Percentiles rank a stretch among this genome's conserved stretches.
Conservation (phyloP, 2,329 filamentous ascomycete genomes). For the Paecilomyces formosus region DNA sequence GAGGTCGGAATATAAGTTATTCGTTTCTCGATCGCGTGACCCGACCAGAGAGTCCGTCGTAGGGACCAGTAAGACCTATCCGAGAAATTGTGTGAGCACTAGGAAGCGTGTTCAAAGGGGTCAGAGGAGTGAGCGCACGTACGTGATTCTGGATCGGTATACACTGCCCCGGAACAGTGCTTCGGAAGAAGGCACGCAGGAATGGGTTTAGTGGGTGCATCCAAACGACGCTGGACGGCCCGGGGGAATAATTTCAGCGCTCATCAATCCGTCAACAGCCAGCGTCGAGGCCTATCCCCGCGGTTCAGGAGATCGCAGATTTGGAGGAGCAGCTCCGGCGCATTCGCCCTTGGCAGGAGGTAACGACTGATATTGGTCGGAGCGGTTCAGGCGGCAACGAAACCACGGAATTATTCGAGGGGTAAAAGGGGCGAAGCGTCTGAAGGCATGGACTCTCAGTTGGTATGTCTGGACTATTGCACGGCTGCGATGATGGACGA, state of each 20-base stretch:
- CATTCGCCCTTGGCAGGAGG: constrained; percentile 14
- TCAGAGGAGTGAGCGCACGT: constrained; percentile 14
- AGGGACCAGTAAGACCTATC: constrained; percentile 76
- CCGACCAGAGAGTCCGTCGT: constrained; percentile 86
- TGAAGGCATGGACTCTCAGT: background rate
- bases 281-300: constrained; percentile 13
- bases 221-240: constrained; percentile 47
- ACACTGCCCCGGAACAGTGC: constrained; percentile 85
- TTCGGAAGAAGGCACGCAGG: constrained; percentile 97
- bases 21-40: constrained; percentile 79
- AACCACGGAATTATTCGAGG: background rate
- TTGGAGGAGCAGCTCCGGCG: constrained; percentile 22
- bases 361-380: background rate
- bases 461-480: background rate
- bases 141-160: constrained; percentile 81
- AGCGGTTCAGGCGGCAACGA: background rate
- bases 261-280: constrained; percentile 30
- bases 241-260: constrained; percentile 21
- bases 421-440: background rate
- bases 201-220: constrained; percentile 99
- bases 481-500: background rate
- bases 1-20: constrained; percentile 68
- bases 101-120: constrained; percentile 3
- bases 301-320: constrained; percentile 17
- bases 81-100: constrained; percentile 5